Percentiles rank a stretch among this genome's conserved stretches.
phyloP scores from a whole-genome alignment of 2,329 filamentous ascomycete species.

The Apiospora rasikravindrae region DNA sequence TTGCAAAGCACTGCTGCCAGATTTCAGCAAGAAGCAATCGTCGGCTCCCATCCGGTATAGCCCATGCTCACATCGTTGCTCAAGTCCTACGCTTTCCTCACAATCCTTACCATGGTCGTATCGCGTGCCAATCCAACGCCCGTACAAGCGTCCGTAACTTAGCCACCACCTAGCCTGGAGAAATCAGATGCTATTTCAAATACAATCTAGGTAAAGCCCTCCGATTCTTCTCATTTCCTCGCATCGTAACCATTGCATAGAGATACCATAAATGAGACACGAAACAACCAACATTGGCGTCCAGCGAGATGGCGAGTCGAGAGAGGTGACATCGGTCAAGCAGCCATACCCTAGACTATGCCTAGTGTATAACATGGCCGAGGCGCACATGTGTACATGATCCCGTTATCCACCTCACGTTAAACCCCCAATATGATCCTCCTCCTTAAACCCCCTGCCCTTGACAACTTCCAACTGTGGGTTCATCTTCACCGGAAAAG shows the following conservation, averaged over 20 bases:
- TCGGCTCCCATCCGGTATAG: conserved; percentile 11
- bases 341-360: background rate
- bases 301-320: conserved; percentile 3
- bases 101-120: conserved; percentile 21
- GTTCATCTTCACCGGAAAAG: conserved; percentile 2
- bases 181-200: conserved; percentile 49
- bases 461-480: conserved; percentile 3
- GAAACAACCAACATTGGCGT: background rate
- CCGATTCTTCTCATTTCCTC: conserved; percentile 37
- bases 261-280: background rate
- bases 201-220: conserved; percentile 47
- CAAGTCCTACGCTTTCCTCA: conserved; percentile 24
- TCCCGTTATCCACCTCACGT: background rate
- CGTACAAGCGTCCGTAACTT: conserved; percentile 28
- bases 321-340: background rate
- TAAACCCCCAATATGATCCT: background rate
- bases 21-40: background rate
- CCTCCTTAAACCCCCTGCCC: background rate
- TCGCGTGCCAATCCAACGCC: conserved; percentile 25
- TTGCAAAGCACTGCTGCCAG: background rate
- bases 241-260: background rate
- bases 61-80: conserved; percentile 6
- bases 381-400: background rate
- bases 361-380: background rate
- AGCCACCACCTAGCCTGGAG: conserved; percentile 38